Base-by-base conservation (phyloP, 1,284 basidiomycete species). In the Ustilago esculenta region DNA sequence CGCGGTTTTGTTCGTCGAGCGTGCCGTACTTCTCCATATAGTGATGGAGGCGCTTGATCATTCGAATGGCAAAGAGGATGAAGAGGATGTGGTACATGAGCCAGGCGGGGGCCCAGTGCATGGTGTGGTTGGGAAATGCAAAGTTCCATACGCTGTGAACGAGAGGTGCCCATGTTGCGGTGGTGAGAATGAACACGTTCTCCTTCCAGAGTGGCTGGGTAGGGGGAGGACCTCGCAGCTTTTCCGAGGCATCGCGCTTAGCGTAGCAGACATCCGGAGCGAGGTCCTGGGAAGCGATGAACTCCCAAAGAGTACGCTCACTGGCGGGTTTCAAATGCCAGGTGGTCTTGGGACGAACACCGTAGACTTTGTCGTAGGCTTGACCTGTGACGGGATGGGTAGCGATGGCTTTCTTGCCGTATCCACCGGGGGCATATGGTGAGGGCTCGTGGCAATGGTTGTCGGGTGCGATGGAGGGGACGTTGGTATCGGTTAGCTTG, bases 1-100 rank as follows among this genome's bases (percentile, higher is more conserved):
- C 76, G n/a, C 76, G 67, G 51, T 77, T 77, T 52, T 76, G 72
- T 55, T 77, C 76, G 60, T 77, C 76, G 18, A 77, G 73, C 3
- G 53, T 55, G 11, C 76, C 76, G 50, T 75, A 77, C 5, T 56
- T 17, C 9, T 47, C 69, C 76, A 77, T 77, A 53, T 69, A 76
- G 15, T 30, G 9, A 44, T 77, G 76, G 9, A 77, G 57, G 21
- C 76, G 67, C 21, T 45, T 49, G 58, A 78, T 78, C 60, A 78
- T 70, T 20, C 32, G 20, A 8, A 55, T 14, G 37, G 76, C 75
- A 32, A 76, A 76, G 33, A 52, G 24, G 54, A 78, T 76, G 55
- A 78, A 75, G 41, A 37, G 32, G 24, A 57, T 24, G 64, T 76
- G 74, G 58, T 76, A 76, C 56, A 78, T 50, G 33, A 76, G 11